Evolutionary conservation across 2,329 filamentous ascomycete genomes (phyloP).

Genomic region (Penicillium capsulatum): DNA sequence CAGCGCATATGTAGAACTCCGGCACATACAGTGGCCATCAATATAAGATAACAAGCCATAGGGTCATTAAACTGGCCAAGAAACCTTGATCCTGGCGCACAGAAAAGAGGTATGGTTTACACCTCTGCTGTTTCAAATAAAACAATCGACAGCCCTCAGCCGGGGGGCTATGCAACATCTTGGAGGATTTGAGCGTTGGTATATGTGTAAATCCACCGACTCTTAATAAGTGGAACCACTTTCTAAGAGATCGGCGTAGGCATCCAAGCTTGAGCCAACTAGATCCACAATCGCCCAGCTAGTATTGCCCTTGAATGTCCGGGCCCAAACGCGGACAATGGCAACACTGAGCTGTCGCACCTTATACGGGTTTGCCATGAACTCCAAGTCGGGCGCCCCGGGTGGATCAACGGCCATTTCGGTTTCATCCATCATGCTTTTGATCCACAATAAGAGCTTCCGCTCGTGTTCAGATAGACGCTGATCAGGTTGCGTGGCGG

Average conservation of each 20-base stretch:
- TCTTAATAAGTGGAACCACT: not conserved
- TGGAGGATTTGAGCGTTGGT: too few species aligned
- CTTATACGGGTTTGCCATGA: conserved; percentile 42
- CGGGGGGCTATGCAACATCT: too few species aligned
- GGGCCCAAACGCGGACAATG: conserved; percentile 47
- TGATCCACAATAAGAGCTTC: conserved; percentile 47
- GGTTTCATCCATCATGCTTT: conserved; percentile 49
- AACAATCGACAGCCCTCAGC: too few species aligned
- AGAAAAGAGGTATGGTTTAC: conserved; percentile 4
- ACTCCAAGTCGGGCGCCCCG: conserved; percentile 39
- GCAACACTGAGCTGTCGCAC: conserved; percentile 46
- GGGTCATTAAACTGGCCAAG: conserved; percentile 16
- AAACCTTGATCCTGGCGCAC: conserved; percentile 2
- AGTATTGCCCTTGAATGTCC: conserved; percentile 47
- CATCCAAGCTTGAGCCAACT: conserved; percentile 45
- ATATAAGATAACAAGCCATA: conserved; percentile 13
- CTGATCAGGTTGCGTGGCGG: conserved; percentile 41
- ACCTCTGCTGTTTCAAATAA: too few species aligned
- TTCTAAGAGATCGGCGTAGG: conserved; percentile 46
- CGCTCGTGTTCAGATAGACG: conserved; percentile 45
- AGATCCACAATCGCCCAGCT: conserved; percentile 48
- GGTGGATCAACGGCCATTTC: conserved; percentile 43
- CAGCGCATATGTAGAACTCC: conserved; percentile 18
- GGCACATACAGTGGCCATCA: conserved; percentile 23
- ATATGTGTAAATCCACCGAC: too few species aligned